Base-by-base conservation (phyloP, 2,329 filamentous ascomycete species). In the Aspergillus japonicus region DNA sequence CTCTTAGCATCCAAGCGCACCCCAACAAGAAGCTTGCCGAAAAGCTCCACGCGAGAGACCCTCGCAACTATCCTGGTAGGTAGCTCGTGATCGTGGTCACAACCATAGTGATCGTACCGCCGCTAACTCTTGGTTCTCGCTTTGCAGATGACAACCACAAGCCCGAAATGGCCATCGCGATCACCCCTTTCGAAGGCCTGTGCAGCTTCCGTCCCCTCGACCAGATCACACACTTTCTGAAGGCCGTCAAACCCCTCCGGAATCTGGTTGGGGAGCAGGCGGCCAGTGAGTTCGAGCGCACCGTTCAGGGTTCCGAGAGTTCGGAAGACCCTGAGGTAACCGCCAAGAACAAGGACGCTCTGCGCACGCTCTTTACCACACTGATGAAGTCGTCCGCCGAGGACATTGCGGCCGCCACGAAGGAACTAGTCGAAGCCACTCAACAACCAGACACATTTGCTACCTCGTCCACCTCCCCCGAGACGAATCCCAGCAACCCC, bases 151-250 rank as follows among this genome's bases (percentile, higher is more conserved):
- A 98, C 81, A 99, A 99, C 80, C 95, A 99, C 83, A 99, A 99
- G 80, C 95, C 95, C 35, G 95, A 99, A 79, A 99, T 99, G 95
- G 93, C 95, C 63, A 96, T 99, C 75, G 95, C 95, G 63, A 89
- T 99, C 70, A 98, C 95, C 1, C 89, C 92, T 0, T 99, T 99
- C 67, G 94, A 98, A 74, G 95, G 95, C 0, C 85, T 99, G 35
- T 99, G 95, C 71, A 95, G 95, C 35, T 99, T 99, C 82, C 87
- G 95, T 10, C 95, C 95, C 0, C 81, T 97, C 23, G 82, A 80
- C 5, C 93, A 99, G 78, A 95, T 98, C 63, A 83, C 87, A 0
- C 91, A 96, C 74, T 98, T 98, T 75, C 82, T 96, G 33, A 79
- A 86, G 52, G 84, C 81, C 5, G 82, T 92, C 4, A 81, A 86